Conservation (phyloP, 1,284 basidiomycete species). For the Apiotrichum sp. region DNA sequence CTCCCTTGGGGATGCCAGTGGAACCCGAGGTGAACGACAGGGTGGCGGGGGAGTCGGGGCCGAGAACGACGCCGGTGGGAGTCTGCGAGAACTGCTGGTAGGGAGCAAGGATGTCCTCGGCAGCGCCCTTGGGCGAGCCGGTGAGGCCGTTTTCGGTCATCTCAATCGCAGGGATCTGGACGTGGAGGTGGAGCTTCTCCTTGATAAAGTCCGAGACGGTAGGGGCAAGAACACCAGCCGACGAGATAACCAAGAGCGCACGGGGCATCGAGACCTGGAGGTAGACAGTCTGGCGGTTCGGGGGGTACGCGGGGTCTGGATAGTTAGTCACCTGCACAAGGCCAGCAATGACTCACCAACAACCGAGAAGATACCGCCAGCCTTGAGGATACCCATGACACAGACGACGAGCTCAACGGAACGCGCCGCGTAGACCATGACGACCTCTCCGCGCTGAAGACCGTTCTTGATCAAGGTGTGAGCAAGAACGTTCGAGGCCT, state of each 20-base stretch:
- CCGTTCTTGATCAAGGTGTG: conserved; percentile 84
- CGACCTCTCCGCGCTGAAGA: conserved; percentile 87
- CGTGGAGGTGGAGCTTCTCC: conserved; percentile 75
- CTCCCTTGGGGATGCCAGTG: conserved; percentile 97
- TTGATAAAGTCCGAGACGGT: conserved; percentile 80
- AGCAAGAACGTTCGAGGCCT: conserved; percentile 82
- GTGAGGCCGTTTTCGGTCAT: conserved; percentile 61
- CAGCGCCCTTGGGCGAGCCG: conserved; percentile 54
- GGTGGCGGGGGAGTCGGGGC: conserved; percentile 92
- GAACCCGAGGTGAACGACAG: conserved; percentile 96
- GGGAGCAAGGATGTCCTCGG: conserved; percentile 45
- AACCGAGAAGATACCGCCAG: conserved; percentile 94
- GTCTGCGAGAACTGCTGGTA: conserved; percentile 47
- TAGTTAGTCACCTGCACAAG: neutral
- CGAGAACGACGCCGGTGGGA: conserved; percentile 69
- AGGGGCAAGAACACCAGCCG: conserved; percentile 76
- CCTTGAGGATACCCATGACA: conserved; percentile 94
- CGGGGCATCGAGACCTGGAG: conserved; percentile 88
- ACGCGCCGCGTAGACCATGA: conserved; percentile 97
- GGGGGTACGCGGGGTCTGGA: conserved; percentile 91
- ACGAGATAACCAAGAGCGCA: conserved; percentile 86
- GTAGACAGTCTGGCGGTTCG: conserved; percentile 91
- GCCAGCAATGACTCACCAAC: conserved; percentile 60
- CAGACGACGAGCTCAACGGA: conserved; percentile 96
- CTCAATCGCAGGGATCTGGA: conserved; percentile 86